A percentile compares a stretch with the other conserved stretches of the same genome.
Conservation (phyloP, 345 rosid genomes). For the Mallotus nudiflorus region DNA sequence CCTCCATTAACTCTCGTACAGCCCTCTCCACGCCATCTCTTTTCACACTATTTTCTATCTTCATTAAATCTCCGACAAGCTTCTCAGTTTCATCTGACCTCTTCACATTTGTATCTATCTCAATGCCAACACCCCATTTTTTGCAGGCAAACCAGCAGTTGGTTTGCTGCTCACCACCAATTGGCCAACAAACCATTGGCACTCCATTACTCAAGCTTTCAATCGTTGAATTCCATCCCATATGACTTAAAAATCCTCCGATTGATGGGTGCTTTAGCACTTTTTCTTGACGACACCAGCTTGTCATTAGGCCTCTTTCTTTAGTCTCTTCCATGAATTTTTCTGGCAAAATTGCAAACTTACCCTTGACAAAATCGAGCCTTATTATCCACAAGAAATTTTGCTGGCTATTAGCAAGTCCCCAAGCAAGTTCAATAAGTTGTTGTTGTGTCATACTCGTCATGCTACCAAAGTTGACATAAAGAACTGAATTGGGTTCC, state of each 20-base stretch:
- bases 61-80: not conserved
- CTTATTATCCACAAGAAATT: conserved; percentile 7
- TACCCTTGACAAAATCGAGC: conserved; percentile 9
- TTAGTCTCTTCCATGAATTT: not conserved
- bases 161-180: not conserved
- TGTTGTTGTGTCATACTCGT: not conserved
- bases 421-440: conserved; percentile 10
- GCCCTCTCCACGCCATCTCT: conserved; percentile 14
- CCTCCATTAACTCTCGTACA: not conserved
- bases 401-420: conserved; percentile 8
- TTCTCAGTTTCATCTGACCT: conserved; percentile 18
- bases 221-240: conserved; percentile 14
- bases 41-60: not conserved
- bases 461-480: conserved; percentile 14
- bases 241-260: conserved; percentile 7
- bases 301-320: not conserved
- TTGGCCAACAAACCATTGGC: conserved; percentile 7
- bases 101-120: not conserved
- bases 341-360: not conserved
- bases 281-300: conserved; percentile 11
- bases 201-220: not conserved
- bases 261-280: conserved; percentile 8
- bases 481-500: conserved; percentile 5
- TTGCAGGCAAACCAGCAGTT: conserved; percentile 13
- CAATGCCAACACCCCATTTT: conserved; percentile 6